These are phyloP conservation scores for Yamadazyma oceani DNA, from an alignment of 1,139 yeast genomes.

Conservation along the genomic window DNA sequence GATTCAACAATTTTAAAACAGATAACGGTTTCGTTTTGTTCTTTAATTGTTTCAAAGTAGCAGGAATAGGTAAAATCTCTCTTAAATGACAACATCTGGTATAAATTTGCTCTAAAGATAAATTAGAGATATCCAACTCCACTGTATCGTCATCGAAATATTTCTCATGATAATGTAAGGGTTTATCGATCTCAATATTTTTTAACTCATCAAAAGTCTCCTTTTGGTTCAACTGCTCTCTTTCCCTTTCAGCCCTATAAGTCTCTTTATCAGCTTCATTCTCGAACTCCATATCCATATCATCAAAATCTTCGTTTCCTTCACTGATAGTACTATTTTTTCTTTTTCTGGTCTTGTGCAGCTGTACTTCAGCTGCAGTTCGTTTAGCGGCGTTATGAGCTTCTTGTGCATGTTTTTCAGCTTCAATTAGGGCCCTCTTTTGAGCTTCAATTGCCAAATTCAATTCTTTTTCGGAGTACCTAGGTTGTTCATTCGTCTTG, in stretches of 20 bases:
- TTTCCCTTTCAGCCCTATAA: constrained; percentile 16
- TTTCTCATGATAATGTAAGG: constrained; percentile 67
- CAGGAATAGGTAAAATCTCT: constrained; percentile 91
- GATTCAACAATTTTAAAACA: constrained; percentile 77
- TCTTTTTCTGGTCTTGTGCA: constrained; percentile 26
- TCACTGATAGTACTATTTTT: constrained; percentile 12
- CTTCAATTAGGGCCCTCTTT: constrained; percentile 52
- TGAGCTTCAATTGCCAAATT: constrained; percentile 59
- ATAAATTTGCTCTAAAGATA: constrained; percentile 71
- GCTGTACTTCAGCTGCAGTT: constrained; percentile 62
- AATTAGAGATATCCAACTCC: constrained; percentile 15
- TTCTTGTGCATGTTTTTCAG: constrained; percentile 71
- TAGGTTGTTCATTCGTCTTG: constrained; percentile 20
- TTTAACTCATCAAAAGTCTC: constrained; percentile 17
- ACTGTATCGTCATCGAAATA: constrained; percentile 43
- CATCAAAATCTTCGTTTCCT: constrained; percentile 19
- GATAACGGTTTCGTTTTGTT: constrained; percentile 74
- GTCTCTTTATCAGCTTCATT: constrained; percentile 13
- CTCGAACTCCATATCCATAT: constrained; percentile 16
- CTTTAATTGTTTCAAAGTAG: constrained; percentile 80
- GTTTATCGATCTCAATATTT: constrained; percentile 48
- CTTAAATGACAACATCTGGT: constrained; percentile 92
- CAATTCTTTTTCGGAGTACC: constrained; percentile 53
- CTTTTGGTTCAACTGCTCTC: constrained; percentile 23
- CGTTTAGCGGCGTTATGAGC: constrained; percentile 71